Base-by-base conservation (phyloP, 176 grass and related monocot species). In the Rhynchospora breviuscula region DNA sequence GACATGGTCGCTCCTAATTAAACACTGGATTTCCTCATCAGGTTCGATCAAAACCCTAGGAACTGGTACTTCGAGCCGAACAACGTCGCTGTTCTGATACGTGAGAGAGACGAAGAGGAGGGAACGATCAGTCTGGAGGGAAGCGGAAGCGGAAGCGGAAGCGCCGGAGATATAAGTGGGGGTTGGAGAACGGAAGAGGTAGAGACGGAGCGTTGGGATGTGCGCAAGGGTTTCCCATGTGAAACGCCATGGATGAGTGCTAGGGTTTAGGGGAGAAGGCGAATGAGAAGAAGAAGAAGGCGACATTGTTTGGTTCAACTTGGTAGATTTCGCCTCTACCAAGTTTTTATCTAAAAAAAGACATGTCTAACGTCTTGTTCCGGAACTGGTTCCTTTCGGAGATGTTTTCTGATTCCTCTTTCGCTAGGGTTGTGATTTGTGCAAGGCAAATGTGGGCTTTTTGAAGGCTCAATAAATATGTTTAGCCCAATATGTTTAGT, bases 191-290 rank as follows among this genome's bases (percentile, higher is more conserved):
- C 12, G 60, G 45, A 82, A 82, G 84, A 86, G 73, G 60, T 86
- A 86, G 58, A 89, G 78, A 44, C 87, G 87, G 54, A 89, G 87
- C 6, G 84, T 85, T 45, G 84, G 83, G 44, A 83, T 89, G 78
- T 86, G 76, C 12, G 79, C 45, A 13, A 89, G 59, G 19, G 79
- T 68, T 63, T 89, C 84, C 88, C 88, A 89, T 43, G 84, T 89
- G 84, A 83, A 89, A 25, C 88, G 56, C 88, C 88, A 89, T 81
- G 23, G 65, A 70, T 69, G 25, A 60, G 25, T 29, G 52, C 48
- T 57, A 84, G 86, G 81, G 71, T 88, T 88, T 79, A 57, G 51
- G 69, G 22, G 5, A 33, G 12, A 52, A 35, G 68, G 18, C 19
- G 57, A 47, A 6, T 57, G 4, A 40, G 35, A 40, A 40, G 57